Percentiles rank a stretch among this genome's conserved stretches.
Evolutionary conservation across 78 protist genomes (phyloP).

Genomic region (Dictyostelium brefeldianum): DNA sequence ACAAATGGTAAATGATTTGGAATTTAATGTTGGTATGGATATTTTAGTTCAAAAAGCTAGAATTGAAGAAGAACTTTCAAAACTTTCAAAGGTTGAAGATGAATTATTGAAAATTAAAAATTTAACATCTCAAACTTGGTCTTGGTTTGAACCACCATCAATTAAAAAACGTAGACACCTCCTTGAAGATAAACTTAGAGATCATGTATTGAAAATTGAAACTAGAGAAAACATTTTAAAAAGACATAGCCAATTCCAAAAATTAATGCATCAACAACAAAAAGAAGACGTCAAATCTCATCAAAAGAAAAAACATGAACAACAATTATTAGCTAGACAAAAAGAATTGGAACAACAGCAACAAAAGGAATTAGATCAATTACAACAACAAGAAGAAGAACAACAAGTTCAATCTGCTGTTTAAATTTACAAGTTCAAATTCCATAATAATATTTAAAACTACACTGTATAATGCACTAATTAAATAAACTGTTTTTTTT

Average conservation of each 20-base stretch:
- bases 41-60: conserved; percentile 66
- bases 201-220: conserved; percentile 66
- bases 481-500: too few species aligned
- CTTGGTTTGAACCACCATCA: conserved; percentile 46
- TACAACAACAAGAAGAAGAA: not conserved
- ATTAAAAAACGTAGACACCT: conserved; percentile 44
- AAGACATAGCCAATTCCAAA: conserved; percentile 41
- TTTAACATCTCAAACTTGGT: not conserved
- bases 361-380: not conserved
- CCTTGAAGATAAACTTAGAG: conserved; percentile 64
- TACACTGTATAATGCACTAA: too few species aligned
- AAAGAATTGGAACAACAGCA: not conserved
- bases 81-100: conserved; percentile 61
- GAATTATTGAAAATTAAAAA: conserved; percentile 60
- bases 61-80: conserved; percentile 58
- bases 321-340: not conserved
- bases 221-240: conserved; percentile 51
- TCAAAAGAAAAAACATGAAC: not conserved
- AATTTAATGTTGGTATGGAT: conserved; percentile 80
- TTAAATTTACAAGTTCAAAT: too few species aligned
- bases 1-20: conserved; percentile 64
- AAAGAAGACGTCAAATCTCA: too few species aligned
- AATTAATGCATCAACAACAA: conserved; percentile 11
- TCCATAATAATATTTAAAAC: too few species aligned
- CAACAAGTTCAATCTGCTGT: not conserved